Conservation (phyloP, 345 rosid genomes). For the Firmiana major region DNA sequence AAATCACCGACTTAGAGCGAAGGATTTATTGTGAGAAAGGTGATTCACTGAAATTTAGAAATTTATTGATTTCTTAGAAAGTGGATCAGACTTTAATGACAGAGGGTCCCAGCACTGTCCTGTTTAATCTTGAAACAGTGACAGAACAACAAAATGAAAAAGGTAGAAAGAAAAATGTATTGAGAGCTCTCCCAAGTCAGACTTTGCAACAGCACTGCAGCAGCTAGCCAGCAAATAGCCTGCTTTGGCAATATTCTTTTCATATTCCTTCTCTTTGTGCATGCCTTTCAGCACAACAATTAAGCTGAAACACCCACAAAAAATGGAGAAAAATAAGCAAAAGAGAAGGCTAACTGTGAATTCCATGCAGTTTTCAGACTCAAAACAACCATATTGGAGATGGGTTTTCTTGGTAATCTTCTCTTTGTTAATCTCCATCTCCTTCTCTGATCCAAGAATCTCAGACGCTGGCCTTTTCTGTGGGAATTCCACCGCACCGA, state of each 20-base stretch:
- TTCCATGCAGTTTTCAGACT: conserved; percentile 9
- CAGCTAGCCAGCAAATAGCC: background rate
- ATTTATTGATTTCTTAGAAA: background rate
- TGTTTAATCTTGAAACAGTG: no score
- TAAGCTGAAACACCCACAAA: background rate
- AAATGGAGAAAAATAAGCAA: background rate
- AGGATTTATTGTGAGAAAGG: no score
- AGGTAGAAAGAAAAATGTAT: background rate
- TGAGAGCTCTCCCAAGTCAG: no score
- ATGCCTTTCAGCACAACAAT: no score
- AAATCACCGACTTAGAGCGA: background rate
- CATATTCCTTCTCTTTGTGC: background rate
- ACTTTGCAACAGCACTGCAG: background rate
- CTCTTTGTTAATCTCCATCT: conserved; percentile 4
- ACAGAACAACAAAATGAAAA: no score
- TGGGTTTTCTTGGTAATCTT: conserved; percentile 14
- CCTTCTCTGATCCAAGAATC: conserved; percentile 40
- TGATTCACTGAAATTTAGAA: no score
- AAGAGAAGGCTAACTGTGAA: background rate
- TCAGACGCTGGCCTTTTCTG: conserved; percentile 41
- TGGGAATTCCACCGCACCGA: conserved; percentile 1
- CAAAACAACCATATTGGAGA: background rate
- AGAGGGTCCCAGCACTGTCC: background rate
- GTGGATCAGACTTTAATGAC: background rate
- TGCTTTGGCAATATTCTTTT: background rate